Percentiles rank a stretch among this genome's conserved stretches.
Evolutionary conservation across 2,329 filamentous ascomycete genomes (phyloP).

Genomic region (Annulohypoxylon truncatum): DNA sequence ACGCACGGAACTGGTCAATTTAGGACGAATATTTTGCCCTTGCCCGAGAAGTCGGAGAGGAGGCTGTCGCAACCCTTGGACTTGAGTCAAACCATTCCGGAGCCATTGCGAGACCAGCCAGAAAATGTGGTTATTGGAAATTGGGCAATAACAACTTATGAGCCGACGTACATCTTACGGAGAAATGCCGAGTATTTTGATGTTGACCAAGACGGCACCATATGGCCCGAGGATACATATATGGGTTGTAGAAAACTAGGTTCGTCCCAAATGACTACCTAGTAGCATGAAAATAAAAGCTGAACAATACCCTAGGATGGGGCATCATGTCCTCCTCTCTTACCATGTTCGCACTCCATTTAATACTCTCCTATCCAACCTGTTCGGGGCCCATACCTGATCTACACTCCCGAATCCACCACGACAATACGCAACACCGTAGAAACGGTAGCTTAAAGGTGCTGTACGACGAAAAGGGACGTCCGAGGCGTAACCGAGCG

Average conservation of each 20-base stretch:
- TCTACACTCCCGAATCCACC: conserved; percentile 1
- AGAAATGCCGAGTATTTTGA: conserved; percentile 22
- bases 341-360: conserved; percentile 5
- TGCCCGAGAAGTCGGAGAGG: conserved; percentile 11
- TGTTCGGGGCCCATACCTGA: conserved; percentile 6
- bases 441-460: not conserved
- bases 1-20: not conserved
- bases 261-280: not conserved
- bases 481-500: not conserved
- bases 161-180: conserved; percentile 2
- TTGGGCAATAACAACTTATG: not conserved
- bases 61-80: not conserved
- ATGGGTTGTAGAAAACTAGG: conserved; percentile 14
- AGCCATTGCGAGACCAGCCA: not conserved
- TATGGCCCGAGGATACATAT: conserved; percentile 19
- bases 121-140: not conserved
- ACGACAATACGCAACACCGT: not conserved
- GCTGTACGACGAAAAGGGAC: not conserved
- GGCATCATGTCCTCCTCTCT: conserved; percentile 7
- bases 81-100: not conserved
- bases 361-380: conserved; percentile 14
- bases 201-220: conserved; percentile 11
- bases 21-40: not conserved
- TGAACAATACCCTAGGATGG: conserved; percentile 7
- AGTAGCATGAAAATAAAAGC: not conserved